These are phyloP conservation scores for Entamoeba histolytica DNA, from an alignment of 208 protist species.

Conservation along the genomic window DNA sequence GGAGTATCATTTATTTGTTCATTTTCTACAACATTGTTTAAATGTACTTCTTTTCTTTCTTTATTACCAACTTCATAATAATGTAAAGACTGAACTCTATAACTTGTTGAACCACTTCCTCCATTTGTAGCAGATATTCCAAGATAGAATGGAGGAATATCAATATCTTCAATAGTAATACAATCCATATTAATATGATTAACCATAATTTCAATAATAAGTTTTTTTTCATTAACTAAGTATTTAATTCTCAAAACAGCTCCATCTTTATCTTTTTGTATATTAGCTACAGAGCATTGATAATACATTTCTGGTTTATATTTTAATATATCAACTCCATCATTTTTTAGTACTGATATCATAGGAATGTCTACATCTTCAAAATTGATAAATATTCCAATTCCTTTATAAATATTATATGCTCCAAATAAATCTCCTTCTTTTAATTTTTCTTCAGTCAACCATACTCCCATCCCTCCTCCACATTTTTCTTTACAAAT, in stretches of 20 bases:
- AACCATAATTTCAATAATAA: background rate
- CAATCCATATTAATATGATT: background rate
- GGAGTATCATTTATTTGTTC: too few species aligned
- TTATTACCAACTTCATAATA: background rate
- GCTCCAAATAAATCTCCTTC: background rate
- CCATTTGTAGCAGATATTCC: background rate
- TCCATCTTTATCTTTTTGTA: background rate
- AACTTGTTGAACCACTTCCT: background rate
- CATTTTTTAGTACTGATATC: background rate
- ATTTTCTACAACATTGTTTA: too few species aligned
- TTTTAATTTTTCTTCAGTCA: background rate
- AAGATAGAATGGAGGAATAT: background rate
- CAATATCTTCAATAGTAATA: background rate
- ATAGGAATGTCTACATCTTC: background rate
- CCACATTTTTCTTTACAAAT: background rate
- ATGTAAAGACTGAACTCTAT: background rate
- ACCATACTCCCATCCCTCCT: background rate
- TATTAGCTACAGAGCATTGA: background rate
- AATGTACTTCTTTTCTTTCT: background rate
- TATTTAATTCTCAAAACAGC: background rate
- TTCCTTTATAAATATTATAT: background rate
- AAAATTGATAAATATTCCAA: background rate
- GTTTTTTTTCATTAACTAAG: background rate
- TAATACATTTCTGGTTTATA: background rate
- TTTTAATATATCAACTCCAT: background rate